phyloP scores from a whole-genome alignment of 2,329 filamentous ascomycete genomes.

The Leptographium procerum region DNA sequence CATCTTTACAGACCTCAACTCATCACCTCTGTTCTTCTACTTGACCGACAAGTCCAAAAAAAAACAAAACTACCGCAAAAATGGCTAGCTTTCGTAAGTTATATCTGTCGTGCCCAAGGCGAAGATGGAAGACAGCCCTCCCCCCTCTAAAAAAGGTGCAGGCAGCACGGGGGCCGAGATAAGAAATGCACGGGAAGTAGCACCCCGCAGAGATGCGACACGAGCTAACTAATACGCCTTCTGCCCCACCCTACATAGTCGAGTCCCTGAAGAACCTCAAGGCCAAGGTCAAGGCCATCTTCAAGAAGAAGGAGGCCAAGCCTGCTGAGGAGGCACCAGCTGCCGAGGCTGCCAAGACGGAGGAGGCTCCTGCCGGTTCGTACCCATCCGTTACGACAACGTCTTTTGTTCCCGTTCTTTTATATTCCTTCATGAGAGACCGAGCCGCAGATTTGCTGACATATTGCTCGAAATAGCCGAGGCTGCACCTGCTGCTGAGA shows the following conservation, averaged over 20 bases:
- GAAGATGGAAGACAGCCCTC: neutral
- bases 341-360: constrained; percentile 13
- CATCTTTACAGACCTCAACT: too few species aligned
- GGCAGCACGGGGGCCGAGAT: neutral
- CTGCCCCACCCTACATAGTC: constrained; percentile 25
- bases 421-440: too few species aligned
- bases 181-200: neutral
- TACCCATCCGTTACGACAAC: too few species aligned
- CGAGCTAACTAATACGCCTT: neutral
- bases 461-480: too few species aligned
- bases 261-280: constrained; percentile 43
- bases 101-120: neutral
- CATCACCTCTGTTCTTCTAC: neutral
- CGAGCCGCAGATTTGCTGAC: too few species aligned
- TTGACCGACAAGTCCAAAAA: neutral
- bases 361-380: too few species aligned
- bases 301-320: constrained; percentile 32
- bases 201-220: neutral
- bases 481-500: neutral
- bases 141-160: neutral
- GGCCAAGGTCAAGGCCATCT: constrained; percentile 41
- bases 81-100: constrained; percentile 46
- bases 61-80: constrained; percentile 17
- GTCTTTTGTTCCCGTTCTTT: too few species aligned
- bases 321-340: constrained; percentile 4